These are phyloP conservation scores for Sorghum bicolor DNA, from an alignment of 176 grass and related monocot genomes.

Conservation along the genomic window Sorghum_bicolor_NCBIv3 NC_012875.2:60546001-60546500, in stretches of 20 bases:
- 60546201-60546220: slow-evolving; percentile 45
- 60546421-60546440: no score
- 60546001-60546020: slow-evolving; percentile 62
- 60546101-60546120: slow-evolving; percentile 25
- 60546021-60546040: slow-evolving; percentile 68
- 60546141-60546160: background rate
- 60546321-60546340: background rate
- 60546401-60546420: background rate
- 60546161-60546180: background rate
- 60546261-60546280: background rate
- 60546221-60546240: slow-evolving; percentile 67
- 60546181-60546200: slow-evolving; percentile 13
- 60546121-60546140: background rate
- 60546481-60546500: background rate
- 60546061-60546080: slow-evolving; percentile 63
- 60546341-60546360: background rate
- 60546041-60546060: slow-evolving; percentile 75
- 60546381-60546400: background rate
- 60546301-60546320: background rate
- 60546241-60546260: slow-evolving; percentile 69
- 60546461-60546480: background rate
- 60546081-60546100: slow-evolving; percentile 56
- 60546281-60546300: slow-evolving; percentile 20
- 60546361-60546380: background rate
- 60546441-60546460: background rate